Evolutionary conservation across 805 yeast species (phyloP).

Genomic region (Starmerella bombi): DNA sequence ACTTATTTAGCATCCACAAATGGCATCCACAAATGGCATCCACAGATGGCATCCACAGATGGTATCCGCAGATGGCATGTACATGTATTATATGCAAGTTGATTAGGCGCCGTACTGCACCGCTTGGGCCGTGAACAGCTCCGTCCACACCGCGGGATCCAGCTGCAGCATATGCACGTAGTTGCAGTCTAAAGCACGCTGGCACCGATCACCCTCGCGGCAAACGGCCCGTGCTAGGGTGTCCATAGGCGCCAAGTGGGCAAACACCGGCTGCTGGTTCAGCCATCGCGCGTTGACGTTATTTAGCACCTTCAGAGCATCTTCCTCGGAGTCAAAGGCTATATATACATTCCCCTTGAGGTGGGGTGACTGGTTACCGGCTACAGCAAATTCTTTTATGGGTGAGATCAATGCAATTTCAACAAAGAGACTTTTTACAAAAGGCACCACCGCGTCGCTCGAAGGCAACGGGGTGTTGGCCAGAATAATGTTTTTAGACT

Average conservation of each 20-base stretch:
- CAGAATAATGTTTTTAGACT: slow-evolving; percentile 11
- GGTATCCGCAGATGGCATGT: too few species aligned
- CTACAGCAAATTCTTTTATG: slow-evolving; percentile 52
- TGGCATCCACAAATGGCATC: too few species aligned
- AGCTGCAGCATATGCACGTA: slow-evolving; percentile 70
- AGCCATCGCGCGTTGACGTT: slow-evolving; percentile 72
- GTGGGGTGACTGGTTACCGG: slow-evolving; percentile 74
- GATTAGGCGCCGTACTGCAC: slow-evolving; percentile 1
- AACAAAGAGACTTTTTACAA: slow-evolving; percentile 59
- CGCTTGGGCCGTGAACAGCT: slow-evolving; percentile 33
- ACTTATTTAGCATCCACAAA: too few species aligned
- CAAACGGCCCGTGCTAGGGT: slow-evolving; percentile 60
- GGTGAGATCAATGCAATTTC: slow-evolving; percentile 41
- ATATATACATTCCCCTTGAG: slow-evolving; percentile 77
- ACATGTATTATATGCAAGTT: too few species aligned
- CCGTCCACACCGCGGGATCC: slow-evolving; percentile 30
- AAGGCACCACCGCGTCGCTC: slow-evolving; percentile 41
- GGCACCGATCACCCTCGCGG: slow-evolving; percentile 52
- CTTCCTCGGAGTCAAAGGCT: slow-evolving; percentile 39
- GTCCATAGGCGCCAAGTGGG: slow-evolving; percentile 62
- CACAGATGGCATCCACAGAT: too few species aligned
- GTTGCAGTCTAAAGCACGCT: slow-evolving; percentile 74
- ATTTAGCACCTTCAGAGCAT: slow-evolving; percentile 48
- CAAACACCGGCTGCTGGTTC: slow-evolving; percentile 64
- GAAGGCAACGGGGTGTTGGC: slow-evolving; percentile 9